Evolutionary conservation across 1,284 basidiomycete species (phyloP).

Genomic region (Wallemia hederae): DNA sequence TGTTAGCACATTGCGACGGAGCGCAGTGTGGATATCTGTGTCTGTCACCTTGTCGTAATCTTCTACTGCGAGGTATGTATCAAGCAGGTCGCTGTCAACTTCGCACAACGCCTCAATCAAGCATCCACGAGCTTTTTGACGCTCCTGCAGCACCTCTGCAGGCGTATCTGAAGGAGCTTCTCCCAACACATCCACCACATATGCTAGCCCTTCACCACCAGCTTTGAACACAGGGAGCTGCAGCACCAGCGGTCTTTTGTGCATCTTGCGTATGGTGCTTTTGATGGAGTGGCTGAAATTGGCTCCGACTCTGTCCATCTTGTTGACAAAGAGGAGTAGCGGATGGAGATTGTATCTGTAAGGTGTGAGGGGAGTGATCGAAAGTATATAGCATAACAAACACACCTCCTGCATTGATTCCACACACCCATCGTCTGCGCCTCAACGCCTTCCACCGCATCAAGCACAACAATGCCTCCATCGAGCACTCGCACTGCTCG

Average conservation of each 20-base stretch:
- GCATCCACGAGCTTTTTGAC: constrained; percentile 33
- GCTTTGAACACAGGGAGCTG: constrained; percentile 40
- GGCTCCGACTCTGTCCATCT: constrained; percentile 55
- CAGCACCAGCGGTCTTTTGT: constrained; percentile 39
- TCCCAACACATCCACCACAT: constrained; percentile 35
- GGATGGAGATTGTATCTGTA: constrained; percentile 43
- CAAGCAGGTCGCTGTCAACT: constrained; percentile 48
- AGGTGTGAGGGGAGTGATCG: too few relatives aligned
- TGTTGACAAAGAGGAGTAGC: constrained; percentile 56
- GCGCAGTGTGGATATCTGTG: constrained; percentile 17
- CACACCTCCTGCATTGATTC: constrained; percentile 51
- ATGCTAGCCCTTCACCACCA: constrained; percentile 32
- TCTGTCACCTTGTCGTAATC: constrained; percentile 2
- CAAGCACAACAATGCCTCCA: constrained; percentile 58
- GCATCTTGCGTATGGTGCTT: constrained; percentile 41
- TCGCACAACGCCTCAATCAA: constrained; percentile 48
- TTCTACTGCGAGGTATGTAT: constrained; percentile 21
- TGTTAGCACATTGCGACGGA: constrained; percentile 12
- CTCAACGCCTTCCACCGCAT: constrained; percentile 72
- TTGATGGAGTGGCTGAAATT: constrained; percentile 37
- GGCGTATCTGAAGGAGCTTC: constrained; percentile 23
- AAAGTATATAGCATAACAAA: constrained; percentile 4
- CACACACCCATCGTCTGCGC: constrained; percentile 68
- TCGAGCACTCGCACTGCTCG: constrained; percentile 67
- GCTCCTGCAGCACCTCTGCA: constrained; percentile 23